phyloP scores from a whole-genome alignment of 148 eudicot genomes.

The Amaranthus cruentus region DNA sequence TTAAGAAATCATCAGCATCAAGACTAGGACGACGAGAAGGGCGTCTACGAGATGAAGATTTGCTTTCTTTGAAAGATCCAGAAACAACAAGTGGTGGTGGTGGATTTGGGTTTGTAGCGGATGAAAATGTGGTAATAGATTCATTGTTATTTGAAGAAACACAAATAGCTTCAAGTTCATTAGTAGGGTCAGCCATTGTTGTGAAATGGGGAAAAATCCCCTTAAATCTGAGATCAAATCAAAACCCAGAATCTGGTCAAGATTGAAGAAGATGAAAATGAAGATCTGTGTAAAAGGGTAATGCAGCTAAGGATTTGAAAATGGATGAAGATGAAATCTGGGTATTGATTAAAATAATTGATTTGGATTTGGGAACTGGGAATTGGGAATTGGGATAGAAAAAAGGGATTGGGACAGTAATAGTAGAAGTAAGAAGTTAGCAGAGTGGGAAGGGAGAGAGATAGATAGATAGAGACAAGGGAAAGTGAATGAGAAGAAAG shows the following conservation, averaged over 20 bases:
- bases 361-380: too few species aligned
- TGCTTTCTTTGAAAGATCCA: slow-evolving; percentile 64
- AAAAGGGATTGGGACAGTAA: not conserved
- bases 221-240: not conserved
- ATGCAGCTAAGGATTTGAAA: not conserved
- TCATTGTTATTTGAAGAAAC: not conserved
- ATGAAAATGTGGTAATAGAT: not conserved
- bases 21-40: slow-evolving; percentile 64
- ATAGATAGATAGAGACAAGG: not conserved
- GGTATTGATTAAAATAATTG: not conserved
- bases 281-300: not conserved
- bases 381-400: slow-evolving; percentile 2
- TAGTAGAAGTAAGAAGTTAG: not conserved
- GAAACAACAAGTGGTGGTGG: slow-evolving; percentile 42
- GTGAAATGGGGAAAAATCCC: not conserved
- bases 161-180: not conserved
- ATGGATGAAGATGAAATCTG: slow-evolving; percentile 20
- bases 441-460: not conserved
- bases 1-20: slow-evolving; percentile 81
- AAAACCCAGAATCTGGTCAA: not conserved
- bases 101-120: not conserved
- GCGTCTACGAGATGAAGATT: slow-evolving; percentile 49
- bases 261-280: not conserved
- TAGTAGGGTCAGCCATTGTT: not conserved
- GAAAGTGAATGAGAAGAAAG: not conserved